phyloP scores from a whole-genome alignment of 352 stramenopile species.

The Phytophthora brassicae region DNA sequence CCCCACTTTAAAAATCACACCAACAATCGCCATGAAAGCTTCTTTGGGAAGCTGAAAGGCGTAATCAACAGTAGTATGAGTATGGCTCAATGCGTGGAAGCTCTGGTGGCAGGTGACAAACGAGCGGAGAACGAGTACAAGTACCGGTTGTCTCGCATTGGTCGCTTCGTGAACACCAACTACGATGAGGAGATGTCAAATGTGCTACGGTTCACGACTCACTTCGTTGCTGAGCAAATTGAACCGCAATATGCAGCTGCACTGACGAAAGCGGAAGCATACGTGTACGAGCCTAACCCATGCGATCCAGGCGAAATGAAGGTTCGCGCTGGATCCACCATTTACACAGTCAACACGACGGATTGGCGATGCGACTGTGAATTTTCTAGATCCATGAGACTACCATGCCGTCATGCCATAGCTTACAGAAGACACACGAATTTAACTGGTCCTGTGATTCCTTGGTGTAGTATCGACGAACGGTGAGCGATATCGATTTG shows the following conservation, averaged over 20 bases:
- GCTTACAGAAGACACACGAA: constrained; percentile 6
- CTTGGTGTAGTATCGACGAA: constrained; percentile 8
- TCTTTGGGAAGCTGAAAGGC: constrained; percentile 27
- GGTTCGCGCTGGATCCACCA: too few relatives aligned
- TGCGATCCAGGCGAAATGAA: too few relatives aligned
- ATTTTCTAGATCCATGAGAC: constrained; percentile 1
- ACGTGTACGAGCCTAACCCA: too few relatives aligned
- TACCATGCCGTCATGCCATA: constrained; percentile 25
- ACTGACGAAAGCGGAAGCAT: neutral
- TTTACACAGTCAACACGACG: neutral
- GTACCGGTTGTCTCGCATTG: neutral
- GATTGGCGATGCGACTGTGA: neutral
- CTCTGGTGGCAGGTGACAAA: neutral
- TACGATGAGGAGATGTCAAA: constrained; percentile 31
- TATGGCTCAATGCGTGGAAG: constrained; percentile 7
- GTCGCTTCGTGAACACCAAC: neutral
- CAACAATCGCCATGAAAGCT: constrained; percentile 35
- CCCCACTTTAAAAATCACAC: constrained; percentile 33
- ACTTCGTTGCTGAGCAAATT: constrained; percentile 16
- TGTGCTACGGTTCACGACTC: constrained; percentile 22
- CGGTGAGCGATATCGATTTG: neutral
- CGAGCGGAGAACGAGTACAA: constrained; percentile 13
- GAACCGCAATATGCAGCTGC: constrained; percentile 1
- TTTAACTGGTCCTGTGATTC: constrained; percentile 1
- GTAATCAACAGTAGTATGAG: constrained; percentile 3